Evolutionary conservation across 768 basidiomycete genomes (phyloP).

Genomic region (Mycena epipterygia): DNA sequence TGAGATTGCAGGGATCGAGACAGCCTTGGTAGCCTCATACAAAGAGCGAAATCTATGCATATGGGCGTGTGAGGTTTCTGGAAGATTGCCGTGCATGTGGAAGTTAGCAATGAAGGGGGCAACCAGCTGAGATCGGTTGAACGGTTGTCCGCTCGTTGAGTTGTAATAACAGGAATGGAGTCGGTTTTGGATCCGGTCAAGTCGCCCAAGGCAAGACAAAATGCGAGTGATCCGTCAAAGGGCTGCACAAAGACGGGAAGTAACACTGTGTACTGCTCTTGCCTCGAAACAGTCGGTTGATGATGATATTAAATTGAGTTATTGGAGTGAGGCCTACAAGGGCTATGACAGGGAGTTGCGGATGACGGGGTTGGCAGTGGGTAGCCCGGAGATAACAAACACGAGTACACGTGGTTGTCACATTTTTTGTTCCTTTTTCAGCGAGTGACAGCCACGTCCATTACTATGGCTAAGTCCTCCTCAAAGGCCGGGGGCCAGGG

Average conservation of each 20-base stretch:
- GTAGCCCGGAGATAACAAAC: too few species aligned
- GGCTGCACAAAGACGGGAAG: constrained; percentile 5
- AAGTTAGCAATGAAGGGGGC: not conserved
- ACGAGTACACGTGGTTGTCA: not conserved
- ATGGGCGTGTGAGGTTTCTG: constrained; percentile 24
- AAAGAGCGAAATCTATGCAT: constrained; percentile 9
- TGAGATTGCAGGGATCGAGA: not conserved
- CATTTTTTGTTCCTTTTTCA: not conserved
- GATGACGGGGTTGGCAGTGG: too few species aligned
- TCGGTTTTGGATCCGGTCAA: constrained; percentile 23
- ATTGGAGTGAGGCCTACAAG: too few species aligned
- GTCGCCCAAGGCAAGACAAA: constrained; percentile 17
- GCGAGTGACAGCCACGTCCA: too few species aligned
- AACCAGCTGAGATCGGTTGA: constrained; percentile 25
- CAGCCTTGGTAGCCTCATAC: constrained; percentile 1
- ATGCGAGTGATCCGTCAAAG: constrained; percentile 12
- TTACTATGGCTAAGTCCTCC: constrained; percentile 9
- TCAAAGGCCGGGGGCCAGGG: constrained; percentile 35
- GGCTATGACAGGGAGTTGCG: too few species aligned
- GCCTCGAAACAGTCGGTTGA: constrained; percentile 1
- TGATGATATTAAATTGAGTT: too few species aligned
- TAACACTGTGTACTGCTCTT: not conserved
- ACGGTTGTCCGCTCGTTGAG: constrained; percentile 18
- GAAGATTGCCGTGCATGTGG: constrained; percentile 19
- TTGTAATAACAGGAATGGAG: not conserved